A percentile compares a stretch with the other conserved stretches of the same genome.
Evolutionary conservation across 148 eudicot species (phyloP).

Genomic region (Fagopyrum tataricum): DNA sequence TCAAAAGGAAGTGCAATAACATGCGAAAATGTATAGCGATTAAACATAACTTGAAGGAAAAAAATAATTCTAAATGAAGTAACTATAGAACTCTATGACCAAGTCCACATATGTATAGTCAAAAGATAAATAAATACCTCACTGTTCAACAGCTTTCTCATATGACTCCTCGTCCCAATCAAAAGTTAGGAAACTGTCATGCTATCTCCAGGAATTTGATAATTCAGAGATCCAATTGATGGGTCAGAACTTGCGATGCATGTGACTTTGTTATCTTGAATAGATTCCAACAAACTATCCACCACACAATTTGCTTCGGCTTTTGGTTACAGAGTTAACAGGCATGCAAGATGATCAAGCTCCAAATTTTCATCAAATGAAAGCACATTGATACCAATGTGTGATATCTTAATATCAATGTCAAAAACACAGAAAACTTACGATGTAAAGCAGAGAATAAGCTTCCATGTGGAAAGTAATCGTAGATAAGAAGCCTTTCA

Average conservation of each 20-base stretch:
- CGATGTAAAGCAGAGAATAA: no score
- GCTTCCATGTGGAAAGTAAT: no score
- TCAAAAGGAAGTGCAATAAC: no score
- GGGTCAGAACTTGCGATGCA: constrained; percentile 38
- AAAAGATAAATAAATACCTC: constrained; percentile 16
- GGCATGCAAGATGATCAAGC: no score
- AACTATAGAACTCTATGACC: background rate
- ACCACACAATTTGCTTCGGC: constrained; percentile 46
- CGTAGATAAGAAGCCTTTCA: no score
- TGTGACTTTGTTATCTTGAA: constrained; percentile 34
- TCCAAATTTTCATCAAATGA: no score
- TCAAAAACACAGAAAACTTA: no score
- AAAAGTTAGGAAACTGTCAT: constrained; percentile 62
- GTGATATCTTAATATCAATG: no score
- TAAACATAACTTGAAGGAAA: no score
- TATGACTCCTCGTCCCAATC: constrained; percentile 98
- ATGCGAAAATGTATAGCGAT: no score
- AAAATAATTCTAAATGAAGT: background rate
- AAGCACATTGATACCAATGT: no score
- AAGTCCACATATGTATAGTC: background rate
- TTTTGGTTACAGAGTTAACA: no score
- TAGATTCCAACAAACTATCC: constrained; percentile 23
- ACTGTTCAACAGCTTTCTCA: constrained; percentile 90
- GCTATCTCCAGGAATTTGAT: constrained; percentile 43
- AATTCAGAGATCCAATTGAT: constrained; percentile 41